phyloP scores from a whole-genome alignment of 306 rosid species.

The Glycine tomentella region DNA sequence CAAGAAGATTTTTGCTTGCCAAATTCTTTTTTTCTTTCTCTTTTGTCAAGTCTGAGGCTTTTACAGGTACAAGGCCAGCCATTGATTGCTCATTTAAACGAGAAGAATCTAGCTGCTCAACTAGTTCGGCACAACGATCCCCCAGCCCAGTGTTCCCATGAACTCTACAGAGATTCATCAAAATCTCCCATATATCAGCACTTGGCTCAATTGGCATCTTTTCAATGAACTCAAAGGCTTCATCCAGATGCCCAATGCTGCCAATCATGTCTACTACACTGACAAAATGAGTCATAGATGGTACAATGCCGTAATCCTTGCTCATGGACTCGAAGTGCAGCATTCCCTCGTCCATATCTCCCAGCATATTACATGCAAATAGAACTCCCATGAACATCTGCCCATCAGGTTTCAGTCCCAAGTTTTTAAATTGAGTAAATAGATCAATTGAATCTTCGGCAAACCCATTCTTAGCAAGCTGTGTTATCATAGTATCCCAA shows the following conservation, averaged over 20 bases:
- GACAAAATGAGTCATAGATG: slow-evolving; percentile 64
- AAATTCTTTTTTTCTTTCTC: slow-evolving; percentile 70
- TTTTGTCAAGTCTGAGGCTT: slow-evolving; percentile 60
- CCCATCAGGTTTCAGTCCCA: slow-evolving; percentile 75
- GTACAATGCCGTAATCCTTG: slow-evolving; percentile 69
- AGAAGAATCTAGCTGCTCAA: slow-evolving; percentile 70
- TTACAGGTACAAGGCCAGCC: slow-evolving; percentile 75
- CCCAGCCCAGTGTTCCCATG: slow-evolving; percentile 78
- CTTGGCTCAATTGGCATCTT: slow-evolving; percentile 73
- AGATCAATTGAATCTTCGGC: slow-evolving; percentile 83
- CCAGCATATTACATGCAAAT: slow-evolving; percentile 64
- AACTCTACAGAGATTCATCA: slow-evolving; percentile 84
- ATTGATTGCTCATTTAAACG: slow-evolving; percentile 68
- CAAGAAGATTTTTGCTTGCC: slow-evolving; percentile 64
- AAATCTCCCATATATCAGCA: slow-evolving; percentile 69
- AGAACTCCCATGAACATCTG: slow-evolving; percentile 73
- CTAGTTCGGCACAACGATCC: slow-evolving; percentile 76
- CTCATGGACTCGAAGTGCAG: slow-evolving; percentile 76
- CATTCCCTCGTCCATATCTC: slow-evolving; percentile 74
- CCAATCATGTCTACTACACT: slow-evolving; percentile 83
- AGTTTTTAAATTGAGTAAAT: slow-evolving; percentile 67
- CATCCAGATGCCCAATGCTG: slow-evolving; percentile 72
- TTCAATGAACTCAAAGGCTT: slow-evolving; percentile 79
- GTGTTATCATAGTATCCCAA: slow-evolving; percentile 80
- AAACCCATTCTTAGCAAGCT: slow-evolving; percentile 71